phyloP scores from a whole-genome alignment of 2,329 filamentous ascomycete genomes.

The Cryphonectria japonica region DNA sequence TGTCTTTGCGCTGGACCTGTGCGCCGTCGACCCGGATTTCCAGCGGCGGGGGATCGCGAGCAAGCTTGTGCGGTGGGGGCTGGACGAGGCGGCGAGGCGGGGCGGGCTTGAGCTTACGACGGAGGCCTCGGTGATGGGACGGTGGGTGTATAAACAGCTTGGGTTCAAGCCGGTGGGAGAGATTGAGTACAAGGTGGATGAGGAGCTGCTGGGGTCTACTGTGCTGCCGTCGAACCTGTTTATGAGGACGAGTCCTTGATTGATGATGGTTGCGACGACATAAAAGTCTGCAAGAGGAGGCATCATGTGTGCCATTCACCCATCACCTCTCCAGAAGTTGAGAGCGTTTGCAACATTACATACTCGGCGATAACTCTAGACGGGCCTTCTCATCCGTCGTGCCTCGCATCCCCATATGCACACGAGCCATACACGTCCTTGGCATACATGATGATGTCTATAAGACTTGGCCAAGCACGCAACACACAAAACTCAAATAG shows the following conservation, averaged over 20 bases:
- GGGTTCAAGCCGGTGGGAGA: conserved; percentile 50
- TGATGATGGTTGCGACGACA: neutral
- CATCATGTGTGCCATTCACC: neutral
- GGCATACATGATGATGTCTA: too few species aligned
- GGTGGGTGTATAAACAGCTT: conserved; percentile 49
- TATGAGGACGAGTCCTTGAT: conserved; percentile 44
- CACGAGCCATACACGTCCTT: too few species aligned
- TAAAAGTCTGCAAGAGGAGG: neutral
- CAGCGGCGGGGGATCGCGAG: conserved; percentile 54
- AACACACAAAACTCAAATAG: too few species aligned
- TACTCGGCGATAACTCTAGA: too few species aligned
- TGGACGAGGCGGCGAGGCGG: conserved; percentile 47
- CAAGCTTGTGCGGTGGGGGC: conserved; percentile 51
- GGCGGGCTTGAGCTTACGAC: conserved; percentile 48
- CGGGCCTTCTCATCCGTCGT: too few species aligned
- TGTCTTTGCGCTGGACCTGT: conserved; percentile 54
- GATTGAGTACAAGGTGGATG: conserved; percentile 48
- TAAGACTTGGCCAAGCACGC: too few species aligned
- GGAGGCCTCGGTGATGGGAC: conserved; percentile 54
- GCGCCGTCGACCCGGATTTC: conserved; percentile 56
- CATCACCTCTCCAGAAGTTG: neutral
- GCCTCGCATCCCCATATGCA: too few species aligned
- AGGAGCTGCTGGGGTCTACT: conserved; percentile 39
- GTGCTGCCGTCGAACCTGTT: conserved; percentile 50
- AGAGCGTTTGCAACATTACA: neutral